A percentile compares a stretch with the other conserved stretches of the same genome.
phyloP scores from a whole-genome alignment of 495 filamentous ascomycete species.

The Mytilinidion resinicola region DNA sequence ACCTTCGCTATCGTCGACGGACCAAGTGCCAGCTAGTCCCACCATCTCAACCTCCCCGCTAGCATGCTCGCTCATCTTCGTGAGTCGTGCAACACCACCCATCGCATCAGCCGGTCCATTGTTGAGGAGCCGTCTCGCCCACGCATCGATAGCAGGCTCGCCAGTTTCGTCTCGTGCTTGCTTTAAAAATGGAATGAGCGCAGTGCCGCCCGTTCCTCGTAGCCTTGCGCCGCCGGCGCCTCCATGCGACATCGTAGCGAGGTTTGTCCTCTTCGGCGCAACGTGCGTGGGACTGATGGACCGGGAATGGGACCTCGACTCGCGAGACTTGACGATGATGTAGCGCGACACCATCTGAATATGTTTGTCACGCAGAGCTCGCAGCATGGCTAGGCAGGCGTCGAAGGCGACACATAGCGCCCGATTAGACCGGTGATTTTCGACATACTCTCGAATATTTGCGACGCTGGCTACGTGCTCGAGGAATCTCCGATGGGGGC shows the following conservation, averaged over 20 bases:
- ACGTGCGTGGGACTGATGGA: slow-evolving; percentile 34
- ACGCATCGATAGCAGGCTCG: slow-evolving; percentile 80
- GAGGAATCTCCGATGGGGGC: slow-evolving; percentile 82
- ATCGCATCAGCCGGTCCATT: slow-evolving; percentile 41
- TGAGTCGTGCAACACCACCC: slow-evolving; percentile 39
- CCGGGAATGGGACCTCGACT: slow-evolving; percentile 45
- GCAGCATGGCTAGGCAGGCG: slow-evolving; percentile 83
- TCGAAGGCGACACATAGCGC: slow-evolving; percentile 77
- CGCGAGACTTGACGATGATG: slow-evolving; percentile 69
- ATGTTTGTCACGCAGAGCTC: slow-evolving; percentile 86
- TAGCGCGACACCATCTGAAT: slow-evolving; percentile 95
- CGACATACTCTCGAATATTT: slow-evolving; percentile 84
- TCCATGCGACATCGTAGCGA: slow-evolving; percentile 56
- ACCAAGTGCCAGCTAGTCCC: slow-evolving; percentile 81
- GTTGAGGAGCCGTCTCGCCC: slow-evolving; percentile 70
- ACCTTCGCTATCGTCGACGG: slow-evolving; percentile 73
- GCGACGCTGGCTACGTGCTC: slow-evolving; percentile 70
- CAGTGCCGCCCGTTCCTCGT: slow-evolving; percentile 86
- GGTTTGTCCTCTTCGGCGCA: slow-evolving; percentile 48
- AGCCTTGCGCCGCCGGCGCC: slow-evolving; percentile 53
- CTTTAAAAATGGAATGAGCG: slow-evolving; percentile 88
- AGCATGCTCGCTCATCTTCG: slow-evolving; percentile 60
- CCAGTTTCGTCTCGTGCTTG: slow-evolving; percentile 94
- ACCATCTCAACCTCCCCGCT: slow-evolving; percentile 61
- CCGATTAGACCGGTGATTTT: slow-evolving; percentile 53